Conservation (phyloP, 2,329 filamentous ascomycete species). For the Ascochyta viciae-villosae region DNA sequence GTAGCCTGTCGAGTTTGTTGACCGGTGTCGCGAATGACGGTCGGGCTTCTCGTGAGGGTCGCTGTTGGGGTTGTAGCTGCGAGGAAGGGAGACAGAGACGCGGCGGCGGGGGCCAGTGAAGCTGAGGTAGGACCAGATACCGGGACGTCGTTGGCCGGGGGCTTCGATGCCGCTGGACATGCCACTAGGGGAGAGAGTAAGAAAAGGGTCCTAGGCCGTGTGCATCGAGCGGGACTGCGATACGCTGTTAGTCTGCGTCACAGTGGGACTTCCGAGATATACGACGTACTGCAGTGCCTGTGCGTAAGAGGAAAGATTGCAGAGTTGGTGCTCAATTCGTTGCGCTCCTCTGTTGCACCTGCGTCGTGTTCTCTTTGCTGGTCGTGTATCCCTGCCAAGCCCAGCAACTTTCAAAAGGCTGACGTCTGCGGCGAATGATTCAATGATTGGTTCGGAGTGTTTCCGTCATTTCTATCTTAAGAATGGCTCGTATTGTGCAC, state of each 20-base stretch:
- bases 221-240: constrained; percentile 29
- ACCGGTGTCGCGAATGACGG: constrained; percentile 48
- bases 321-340: constrained; percentile 22
- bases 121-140: constrained; percentile 62
- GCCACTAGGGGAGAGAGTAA: constrained; percentile 39
- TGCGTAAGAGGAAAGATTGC: constrained; percentile 3
- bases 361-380: constrained; percentile 28
- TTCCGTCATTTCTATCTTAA: constrained; percentile 5
- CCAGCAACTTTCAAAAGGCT: constrained; percentile 15
- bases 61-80: constrained; percentile 41
- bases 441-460: constrained; percentile 13
- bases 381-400: constrained; percentile 32
- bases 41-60: constrained; percentile 58
- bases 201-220: constrained; percentile 31
- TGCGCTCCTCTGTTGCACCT: constrained; percentile 23
- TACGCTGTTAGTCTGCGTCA: constrained; percentile 19
- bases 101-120: constrained; percentile 59
- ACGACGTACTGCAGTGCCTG: constrained; percentile 23
- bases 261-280: constrained; percentile 10
- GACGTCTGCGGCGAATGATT: constrained; percentile 7
- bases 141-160: constrained; percentile 53
- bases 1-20: constrained; percentile 47
- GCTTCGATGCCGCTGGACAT: constrained; percentile 65
- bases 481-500: constrained; percentile 9
- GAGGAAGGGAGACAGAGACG: constrained; percentile 60